Conservation (phyloP, 352 stramenopile genomes). For the Pythium rishiriense region DNA sequence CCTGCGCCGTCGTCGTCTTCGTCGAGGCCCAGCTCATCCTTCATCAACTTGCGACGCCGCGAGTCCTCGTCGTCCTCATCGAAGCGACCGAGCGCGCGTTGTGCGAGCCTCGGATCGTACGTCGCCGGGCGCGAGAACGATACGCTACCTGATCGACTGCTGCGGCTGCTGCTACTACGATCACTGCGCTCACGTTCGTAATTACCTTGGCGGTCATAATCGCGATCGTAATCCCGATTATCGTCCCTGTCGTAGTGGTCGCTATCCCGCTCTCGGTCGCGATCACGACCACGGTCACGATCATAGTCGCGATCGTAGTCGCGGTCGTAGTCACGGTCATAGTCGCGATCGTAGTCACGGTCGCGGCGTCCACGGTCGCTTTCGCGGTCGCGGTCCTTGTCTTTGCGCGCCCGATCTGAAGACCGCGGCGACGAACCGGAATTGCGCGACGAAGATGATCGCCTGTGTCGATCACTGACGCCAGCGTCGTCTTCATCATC, state of each 20-base stretch:
- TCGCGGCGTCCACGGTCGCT: conserved; percentile 36
- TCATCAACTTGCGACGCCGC: conserved; percentile 63
- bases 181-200: neutral
- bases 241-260: conserved; percentile 34
- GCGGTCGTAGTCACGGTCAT: conserved; percentile 36
- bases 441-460: conserved; percentile 2
- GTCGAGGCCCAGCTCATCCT: conserved; percentile 78
- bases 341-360: conserved; percentile 32
- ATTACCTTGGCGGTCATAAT: conserved; percentile 17
- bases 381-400: conserved; percentile 38
- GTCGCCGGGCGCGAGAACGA: conserved; percentile 81
- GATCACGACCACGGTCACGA: conserved; percentile 28
- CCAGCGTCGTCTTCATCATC: conserved; percentile 13
- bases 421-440: conserved; percentile 6
- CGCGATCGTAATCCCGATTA: conserved; percentile 23
- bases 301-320: conserved; percentile 26
- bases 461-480: neutral
- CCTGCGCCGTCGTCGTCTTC: conserved; percentile 47
- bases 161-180: neutral
- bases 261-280: conserved; percentile 36
- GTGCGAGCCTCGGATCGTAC: conserved; percentile 76
- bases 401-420: conserved; percentile 24
- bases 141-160: conserved; percentile 27
- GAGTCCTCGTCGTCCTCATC: conserved; percentile 49
- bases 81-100: conserved; percentile 45